These are phyloP conservation scores for Fragilaria radians DNA, from an alignment of 108 stramenopile species.

Conservation along the genomic window DNA sequence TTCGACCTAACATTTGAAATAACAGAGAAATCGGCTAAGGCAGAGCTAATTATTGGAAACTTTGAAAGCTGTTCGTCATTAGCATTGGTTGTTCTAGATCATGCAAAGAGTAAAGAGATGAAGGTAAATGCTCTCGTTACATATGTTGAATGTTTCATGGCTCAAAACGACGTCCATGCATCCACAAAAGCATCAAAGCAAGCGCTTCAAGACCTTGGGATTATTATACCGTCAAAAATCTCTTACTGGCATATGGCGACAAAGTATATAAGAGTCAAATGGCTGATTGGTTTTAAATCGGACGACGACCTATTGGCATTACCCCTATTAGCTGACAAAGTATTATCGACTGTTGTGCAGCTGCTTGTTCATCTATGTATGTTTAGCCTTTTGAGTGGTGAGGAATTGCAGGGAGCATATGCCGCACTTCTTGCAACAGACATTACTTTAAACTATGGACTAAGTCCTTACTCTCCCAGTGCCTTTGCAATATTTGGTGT, in stretches of 20 bases:
- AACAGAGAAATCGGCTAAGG: background rate
- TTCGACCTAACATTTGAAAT: background rate
- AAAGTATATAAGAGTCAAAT: background rate
- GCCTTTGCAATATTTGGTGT: background rate
- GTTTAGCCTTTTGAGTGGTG: background rate
- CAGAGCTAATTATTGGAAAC: background rate
- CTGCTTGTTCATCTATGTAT: background rate
- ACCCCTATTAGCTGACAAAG: background rate
- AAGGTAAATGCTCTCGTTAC: background rate
- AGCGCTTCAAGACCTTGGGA: background rate
- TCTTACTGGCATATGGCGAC: background rate
- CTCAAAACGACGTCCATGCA: background rate
- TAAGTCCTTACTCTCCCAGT: background rate
- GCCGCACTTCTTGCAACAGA: background rate
- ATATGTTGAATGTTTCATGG: background rate
- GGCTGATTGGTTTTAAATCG: background rate
- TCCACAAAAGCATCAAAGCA: background rate
- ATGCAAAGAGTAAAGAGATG: background rate
- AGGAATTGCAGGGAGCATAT: background rate
- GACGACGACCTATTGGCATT: background rate
- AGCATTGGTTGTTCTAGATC: background rate
- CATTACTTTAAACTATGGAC: background rate
- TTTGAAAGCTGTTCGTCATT: background rate
- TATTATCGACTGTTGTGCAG: background rate
- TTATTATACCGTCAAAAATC: background rate